A percentile compares a stretch with the other conserved stretches of the same genome.
Evolutionary conservation across 1,284 basidiomycete genomes (phyloP).

Genomic region (Cryptococcus wingfieldii): DNA sequence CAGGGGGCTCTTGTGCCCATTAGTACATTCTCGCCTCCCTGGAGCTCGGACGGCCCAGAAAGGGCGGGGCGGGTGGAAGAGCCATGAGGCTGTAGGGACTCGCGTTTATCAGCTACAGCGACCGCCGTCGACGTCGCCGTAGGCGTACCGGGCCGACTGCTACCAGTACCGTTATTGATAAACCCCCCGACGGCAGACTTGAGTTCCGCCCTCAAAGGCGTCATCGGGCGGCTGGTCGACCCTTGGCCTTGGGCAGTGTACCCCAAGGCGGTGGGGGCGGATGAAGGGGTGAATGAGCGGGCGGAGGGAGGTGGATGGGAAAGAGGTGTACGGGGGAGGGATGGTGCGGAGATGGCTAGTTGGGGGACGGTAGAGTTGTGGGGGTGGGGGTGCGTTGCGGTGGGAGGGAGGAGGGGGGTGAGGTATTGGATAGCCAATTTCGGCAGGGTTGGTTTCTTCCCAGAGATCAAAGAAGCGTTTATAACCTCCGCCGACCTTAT

Average conservation of each 20-base stretch:
- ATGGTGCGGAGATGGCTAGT: slow-evolving; percentile 22
- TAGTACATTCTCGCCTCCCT: no score
- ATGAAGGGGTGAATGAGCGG: slow-evolving; percentile 20
- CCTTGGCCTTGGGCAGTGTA: not conserved
- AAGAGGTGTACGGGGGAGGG: slow-evolving; percentile 18
- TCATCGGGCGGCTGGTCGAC: slow-evolving; percentile 28
- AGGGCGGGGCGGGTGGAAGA: no score
- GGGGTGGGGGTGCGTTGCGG: not conserved
- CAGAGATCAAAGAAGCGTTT: not conserved
- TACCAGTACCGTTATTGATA: not conserved
- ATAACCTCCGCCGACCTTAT: not conserved
- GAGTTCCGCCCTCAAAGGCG: slow-evolving; percentile 34
- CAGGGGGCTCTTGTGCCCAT: no score
- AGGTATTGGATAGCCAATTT: not conserved
- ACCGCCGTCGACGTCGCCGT: no score
- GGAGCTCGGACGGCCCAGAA: no score
- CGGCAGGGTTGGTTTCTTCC: not conserved
- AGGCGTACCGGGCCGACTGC: no score
- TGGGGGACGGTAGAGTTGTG: slow-evolving; percentile 1
- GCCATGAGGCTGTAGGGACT: no score
- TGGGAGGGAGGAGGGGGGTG: slow-evolving; percentile 4
- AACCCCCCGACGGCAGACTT: slow-evolving; percentile 24
- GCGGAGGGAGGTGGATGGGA: slow-evolving; percentile 19
- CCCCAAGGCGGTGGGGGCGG: slow-evolving; percentile 13
- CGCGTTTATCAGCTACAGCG: no score